These are phyloP conservation scores for Trichoderma reesei DNA, from an alignment of 495 filamentous ascomycete genomes.

Conservation along the genomic window DNA sequence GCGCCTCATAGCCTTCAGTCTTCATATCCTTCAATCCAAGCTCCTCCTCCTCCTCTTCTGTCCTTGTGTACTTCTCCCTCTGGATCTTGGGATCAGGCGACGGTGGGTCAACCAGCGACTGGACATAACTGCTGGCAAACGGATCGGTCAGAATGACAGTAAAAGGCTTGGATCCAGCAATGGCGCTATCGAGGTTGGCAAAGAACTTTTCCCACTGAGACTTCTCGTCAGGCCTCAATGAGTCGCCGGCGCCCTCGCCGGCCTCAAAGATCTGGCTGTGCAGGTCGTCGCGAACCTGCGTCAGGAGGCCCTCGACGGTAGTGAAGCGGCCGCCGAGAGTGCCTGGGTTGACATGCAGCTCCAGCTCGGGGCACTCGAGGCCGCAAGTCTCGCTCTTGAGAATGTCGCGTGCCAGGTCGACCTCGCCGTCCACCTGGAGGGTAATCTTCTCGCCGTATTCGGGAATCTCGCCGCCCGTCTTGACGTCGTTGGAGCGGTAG, in stretches of 20 bases:
- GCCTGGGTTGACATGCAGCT: slow-evolving; percentile 74
- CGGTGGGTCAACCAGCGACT: slow-evolving; percentile 62
- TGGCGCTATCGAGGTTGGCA: slow-evolving; percentile 58
- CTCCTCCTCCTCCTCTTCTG: slow-evolving; percentile 83
- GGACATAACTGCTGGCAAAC: slow-evolving; percentile 83
- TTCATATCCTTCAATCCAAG: slow-evolving; percentile 88
- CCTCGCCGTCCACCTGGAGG: slow-evolving; percentile 57
- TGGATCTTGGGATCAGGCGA: slow-evolving; percentile 71
- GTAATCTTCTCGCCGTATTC: slow-evolving; percentile 77
- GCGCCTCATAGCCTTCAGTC: slow-evolving; percentile 72
- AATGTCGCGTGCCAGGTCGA: slow-evolving; percentile 84
- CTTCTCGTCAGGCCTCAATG: slow-evolving; percentile 50
- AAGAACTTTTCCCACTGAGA: slow-evolving; percentile 78
- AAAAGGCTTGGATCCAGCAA: slow-evolving; percentile 73
- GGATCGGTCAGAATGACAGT: slow-evolving; percentile 82
- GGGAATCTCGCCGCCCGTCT: slow-evolving; percentile 89
- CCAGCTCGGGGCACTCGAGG: slow-evolving; percentile 74
- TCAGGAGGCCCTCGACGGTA: slow-evolving; percentile 89
- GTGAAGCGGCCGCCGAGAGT: slow-evolving; percentile 96
- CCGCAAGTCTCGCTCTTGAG: slow-evolving; percentile 91
- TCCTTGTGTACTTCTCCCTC: slow-evolving; percentile 77
- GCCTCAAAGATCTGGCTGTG: slow-evolving; percentile 76
- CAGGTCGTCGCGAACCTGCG: slow-evolving; percentile 83
- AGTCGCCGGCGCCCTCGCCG: slow-evolving; percentile 50
- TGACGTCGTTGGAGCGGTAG: slow-evolving; percentile 92